phyloP scores from a whole-genome alignment of 2,329 filamentous ascomycete species.

The Chaetomiaceae sp. region DNA sequence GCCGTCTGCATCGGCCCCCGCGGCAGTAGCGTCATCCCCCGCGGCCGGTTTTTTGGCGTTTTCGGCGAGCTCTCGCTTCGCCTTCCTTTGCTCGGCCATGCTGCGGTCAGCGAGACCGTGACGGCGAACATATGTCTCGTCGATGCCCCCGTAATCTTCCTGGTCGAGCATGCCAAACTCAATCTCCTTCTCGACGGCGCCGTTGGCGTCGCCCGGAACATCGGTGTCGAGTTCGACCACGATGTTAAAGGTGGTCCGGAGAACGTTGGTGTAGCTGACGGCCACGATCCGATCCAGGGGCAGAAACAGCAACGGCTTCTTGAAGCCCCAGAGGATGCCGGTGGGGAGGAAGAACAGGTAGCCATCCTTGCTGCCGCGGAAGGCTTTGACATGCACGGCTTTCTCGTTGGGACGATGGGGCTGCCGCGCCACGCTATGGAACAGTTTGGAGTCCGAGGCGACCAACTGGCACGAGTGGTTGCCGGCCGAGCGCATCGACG shows the following conservation, averaged over 20 bases:
- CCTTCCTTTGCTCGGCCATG: constrained; percentile 64
- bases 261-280: constrained; percentile 63
- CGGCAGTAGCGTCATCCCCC: constrained; percentile 37
- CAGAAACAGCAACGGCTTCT: constrained; percentile 63
- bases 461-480: constrained; percentile 45
- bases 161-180: constrained; percentile 69
- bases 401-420: constrained; percentile 57
- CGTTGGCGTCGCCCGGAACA: constrained; percentile 37
- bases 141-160: constrained; percentile 61
- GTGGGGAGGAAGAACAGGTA: constrained; percentile 63
- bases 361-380: constrained; percentile 64
- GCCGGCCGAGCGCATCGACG: constrained; percentile 46
- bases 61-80: constrained; percentile 58
- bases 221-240: constrained; percentile 54
- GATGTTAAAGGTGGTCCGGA: constrained; percentile 66
- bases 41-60: constrained; percentile 44
- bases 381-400: constrained; percentile 62
- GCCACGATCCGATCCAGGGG: constrained; percentile 57
- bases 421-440: constrained; percentile 54
- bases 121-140: constrained; percentile 56
- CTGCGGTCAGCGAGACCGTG: constrained; percentile 62
- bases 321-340: constrained; percentile 66
- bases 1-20: constrained; percentile 36
- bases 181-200: constrained; percentile 49
- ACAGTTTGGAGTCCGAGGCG: constrained; percentile 51